Conservation (phyloP, 1,284 basidiomycete genomes). For the Cutaneotrichosporon dermatis region DNA sequence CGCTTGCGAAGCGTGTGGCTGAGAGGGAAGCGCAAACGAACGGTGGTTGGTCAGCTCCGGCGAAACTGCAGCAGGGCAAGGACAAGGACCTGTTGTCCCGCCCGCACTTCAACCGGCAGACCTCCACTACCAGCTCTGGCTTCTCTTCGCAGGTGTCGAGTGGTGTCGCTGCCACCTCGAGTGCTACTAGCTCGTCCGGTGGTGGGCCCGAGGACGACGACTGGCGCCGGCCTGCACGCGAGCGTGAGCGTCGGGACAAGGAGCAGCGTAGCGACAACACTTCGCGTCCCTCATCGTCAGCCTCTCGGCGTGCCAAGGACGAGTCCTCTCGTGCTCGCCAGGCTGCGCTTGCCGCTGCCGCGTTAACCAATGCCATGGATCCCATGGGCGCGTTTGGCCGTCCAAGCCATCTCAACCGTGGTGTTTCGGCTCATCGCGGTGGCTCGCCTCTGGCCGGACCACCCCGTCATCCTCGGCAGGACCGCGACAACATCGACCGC, state of each 20-base stretch:
- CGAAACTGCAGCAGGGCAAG: constrained; percentile 38
- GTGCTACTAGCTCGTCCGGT: background rate
- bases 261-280: background rate
- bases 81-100: background rate
- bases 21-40: constrained; percentile 34
- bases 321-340: constrained; percentile 20
- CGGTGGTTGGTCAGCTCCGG: constrained; percentile 45
- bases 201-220: constrained; percentile 29
- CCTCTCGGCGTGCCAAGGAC: constrained; percentile 14
- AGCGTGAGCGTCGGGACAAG: constrained; percentile 8
- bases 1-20: constrained; percentile 41
- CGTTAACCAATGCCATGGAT: constrained; percentile 28
- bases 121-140: constrained; percentile 21
- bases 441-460: constrained; percentile 9
- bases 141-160: constrained; percentile 27
- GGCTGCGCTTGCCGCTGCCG: constrained; percentile 31
- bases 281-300: background rate
- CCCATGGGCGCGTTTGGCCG: constrained; percentile 36
- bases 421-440: background rate
- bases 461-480: background rate
- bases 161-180: constrained; percentile 12
- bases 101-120: constrained; percentile 10
- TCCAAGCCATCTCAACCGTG: constrained; percentile 13
- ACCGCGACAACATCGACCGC: background rate
- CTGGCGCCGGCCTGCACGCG: constrained; percentile 26